Base-by-base conservation (phyloP, 164 flowering plant species). In the Tetracentron sinense region DNA sequence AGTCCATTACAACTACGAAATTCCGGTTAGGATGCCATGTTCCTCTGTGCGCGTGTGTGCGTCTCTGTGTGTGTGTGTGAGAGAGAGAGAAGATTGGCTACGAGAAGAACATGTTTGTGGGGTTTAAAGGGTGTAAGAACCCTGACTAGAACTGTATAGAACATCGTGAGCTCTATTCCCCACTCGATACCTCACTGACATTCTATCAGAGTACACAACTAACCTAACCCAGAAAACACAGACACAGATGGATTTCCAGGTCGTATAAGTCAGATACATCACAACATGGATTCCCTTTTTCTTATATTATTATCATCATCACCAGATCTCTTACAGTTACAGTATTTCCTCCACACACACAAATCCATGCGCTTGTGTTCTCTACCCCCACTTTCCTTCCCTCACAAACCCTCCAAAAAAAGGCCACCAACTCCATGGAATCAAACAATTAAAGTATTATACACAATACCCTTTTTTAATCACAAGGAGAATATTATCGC, bases 211-310 rank as follows among this genome's bases (percentile, higher is more conserved):
- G n/a, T n/a, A n/a, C n/a, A 38, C 42, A 58, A 26, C 62, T n/a
- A n/a, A n/a, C n/a, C n/a, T n/a, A n/a, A n/a, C n/a, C n/a, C n/a
- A n/a, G n/a, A n/a, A n/a, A 65, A 64, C 25, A 61, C 64, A 60
- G 62, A 61, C 25, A 67, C 59, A 71, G 44, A 52, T 47, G 56
- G 38, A 56, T 64, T 58, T 67, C 38, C 65, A 62, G 47, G 67
- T 25, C 70, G 59, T 38, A 67, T 65, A 73, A 60, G 77, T 67
- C 72, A 71, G 69, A 75, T 73, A 70, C 75, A 78, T 72, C 74
- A 71, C 64, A 79, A 81, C 83, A 80, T 78, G 58, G 81, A 80
- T 84, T 74, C 85, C 85, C 81, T 81, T 83, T 83, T 77, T 73
- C 68, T 72, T n/a, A n/a, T n/a, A n/a, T 31, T 81, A 73, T 75